Percentiles rank a stretch among this genome's conserved stretches.
Evolutionary conservation across 345 rosid species (phyloP).

Genomic region (Gossypioides kirkii): DNA sequence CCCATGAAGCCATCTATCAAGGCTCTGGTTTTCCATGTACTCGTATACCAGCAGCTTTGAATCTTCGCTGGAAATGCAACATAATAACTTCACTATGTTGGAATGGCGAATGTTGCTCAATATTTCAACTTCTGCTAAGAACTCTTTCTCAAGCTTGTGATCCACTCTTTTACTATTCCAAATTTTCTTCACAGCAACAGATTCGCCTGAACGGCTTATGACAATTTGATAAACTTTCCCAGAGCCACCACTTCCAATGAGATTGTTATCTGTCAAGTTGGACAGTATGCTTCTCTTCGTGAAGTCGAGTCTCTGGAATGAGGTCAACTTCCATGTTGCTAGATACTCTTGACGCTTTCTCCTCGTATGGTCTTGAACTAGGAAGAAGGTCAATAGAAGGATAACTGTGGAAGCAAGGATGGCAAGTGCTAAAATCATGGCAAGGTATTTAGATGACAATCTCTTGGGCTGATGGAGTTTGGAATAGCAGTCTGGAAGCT

Average conservation of each 20-base stretch:
- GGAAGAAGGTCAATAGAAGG: conserved; percentile 29
- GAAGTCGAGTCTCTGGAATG: conserved; percentile 69
- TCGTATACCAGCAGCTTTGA: conserved; percentile 92
- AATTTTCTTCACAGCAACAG: conserved; percentile 80
- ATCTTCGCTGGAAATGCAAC: conserved; percentile 76
- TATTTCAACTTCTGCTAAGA: conserved; percentile 69
- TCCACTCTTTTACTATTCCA: conserved; percentile 52
- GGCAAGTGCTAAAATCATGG: conserved; percentile 40
- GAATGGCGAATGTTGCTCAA: conserved; percentile 72
- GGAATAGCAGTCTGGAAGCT: conserved; percentile 52
- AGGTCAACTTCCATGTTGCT: conserved; percentile 71
- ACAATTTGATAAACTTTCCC: conserved; percentile 74
- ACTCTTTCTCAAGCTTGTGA: conserved; percentile 61
- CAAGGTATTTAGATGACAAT: conserved; percentile 41
- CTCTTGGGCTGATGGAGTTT: conserved; percentile 21
- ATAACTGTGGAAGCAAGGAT: conserved; percentile 27
- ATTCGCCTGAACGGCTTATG: conserved; percentile 33
- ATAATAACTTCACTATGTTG: conserved; percentile 74
- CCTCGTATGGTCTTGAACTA: conserved; percentile 38
- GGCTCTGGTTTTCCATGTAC: conserved; percentile 79
- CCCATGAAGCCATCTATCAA: conserved; percentile 82
- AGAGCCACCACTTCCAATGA: conserved; percentile 88
- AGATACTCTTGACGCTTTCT: conserved; percentile 31
- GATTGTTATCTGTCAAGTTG: conserved; percentile 57
- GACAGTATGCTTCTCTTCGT: conserved; percentile 52